Conservation (phyloP, 768 basidiomycete genomes). For the Lentinus brumalis region DNA sequence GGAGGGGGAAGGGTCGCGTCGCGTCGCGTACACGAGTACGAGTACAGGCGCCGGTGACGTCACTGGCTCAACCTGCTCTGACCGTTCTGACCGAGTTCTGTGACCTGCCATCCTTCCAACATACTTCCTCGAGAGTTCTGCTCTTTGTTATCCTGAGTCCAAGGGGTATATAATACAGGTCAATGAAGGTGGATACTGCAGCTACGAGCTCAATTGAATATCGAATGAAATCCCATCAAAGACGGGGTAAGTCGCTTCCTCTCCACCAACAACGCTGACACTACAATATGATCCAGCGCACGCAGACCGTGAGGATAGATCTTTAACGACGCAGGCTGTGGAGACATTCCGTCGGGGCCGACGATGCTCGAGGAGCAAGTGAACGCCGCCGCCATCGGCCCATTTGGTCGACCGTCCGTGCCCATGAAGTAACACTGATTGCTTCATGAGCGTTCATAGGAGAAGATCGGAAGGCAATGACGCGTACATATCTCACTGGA, state of each 20-base stretch:
- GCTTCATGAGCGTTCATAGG: neutral
- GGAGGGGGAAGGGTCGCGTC: neutral
- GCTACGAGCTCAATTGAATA: conserved; percentile 14
- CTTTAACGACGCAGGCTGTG: conserved; percentile 25
- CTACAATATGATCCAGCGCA: conserved; percentile 37
- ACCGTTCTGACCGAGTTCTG: neutral
- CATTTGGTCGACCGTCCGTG: neutral
- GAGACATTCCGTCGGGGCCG: conserved; percentile 6
- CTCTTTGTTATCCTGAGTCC: no score
- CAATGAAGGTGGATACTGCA: neutral
- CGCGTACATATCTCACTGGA: conserved; percentile 26
- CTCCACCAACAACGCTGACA: conserved; percentile 38
- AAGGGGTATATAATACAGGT: no score
- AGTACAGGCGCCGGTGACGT: neutral
- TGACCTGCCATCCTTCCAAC: no score
- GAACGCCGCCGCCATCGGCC: conserved; percentile 21
- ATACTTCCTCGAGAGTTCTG: neutral
- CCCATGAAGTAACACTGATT: conserved; percentile 23
- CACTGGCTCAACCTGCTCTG: neutral
- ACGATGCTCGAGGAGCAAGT: conserved; percentile 13
- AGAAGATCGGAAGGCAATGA: neutral
- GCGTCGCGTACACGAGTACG: neutral
- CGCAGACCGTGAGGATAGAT: conserved; percentile 30
- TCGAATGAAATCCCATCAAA: conserved; percentile 2
- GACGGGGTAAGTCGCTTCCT: conserved; percentile 32